phyloP scores from a whole-genome alignment of 2,329 filamentous ascomycete species.

The Fusarium sp. region DNA sequence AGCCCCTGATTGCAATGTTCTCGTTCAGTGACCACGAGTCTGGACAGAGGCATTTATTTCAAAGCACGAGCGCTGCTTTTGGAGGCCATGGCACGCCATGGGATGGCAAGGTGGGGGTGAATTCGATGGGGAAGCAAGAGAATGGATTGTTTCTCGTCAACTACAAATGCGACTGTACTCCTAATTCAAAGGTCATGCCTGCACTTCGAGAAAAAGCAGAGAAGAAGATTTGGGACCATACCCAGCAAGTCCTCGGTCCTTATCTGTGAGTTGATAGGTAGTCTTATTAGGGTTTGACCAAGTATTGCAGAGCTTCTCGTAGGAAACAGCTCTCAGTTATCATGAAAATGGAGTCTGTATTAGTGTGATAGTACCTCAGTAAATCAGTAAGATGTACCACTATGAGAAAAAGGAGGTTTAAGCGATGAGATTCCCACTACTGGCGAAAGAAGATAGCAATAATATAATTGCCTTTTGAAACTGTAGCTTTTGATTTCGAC shows the following conservation, averaged over 20 bases:
- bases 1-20: conserved; percentile 52
- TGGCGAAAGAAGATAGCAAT: no score
- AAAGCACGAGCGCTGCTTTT: conserved; percentile 55
- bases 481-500: no score
- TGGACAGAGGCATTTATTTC: conserved; percentile 54
- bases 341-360: no score
- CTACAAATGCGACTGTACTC: conserved; percentile 52
- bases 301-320: no score
- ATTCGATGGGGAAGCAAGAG: conserved; percentile 44
- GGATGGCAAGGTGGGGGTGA: conserved; percentile 51
- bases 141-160: conserved; percentile 55
- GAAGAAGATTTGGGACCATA: conserved; percentile 54
- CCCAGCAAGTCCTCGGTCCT: conserved; percentile 49
- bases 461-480: no score
- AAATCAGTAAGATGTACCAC: no score
- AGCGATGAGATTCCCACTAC: no score
- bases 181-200: conserved; percentile 51
- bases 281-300: no score
- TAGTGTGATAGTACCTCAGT: no score
- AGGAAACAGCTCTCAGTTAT: no score
- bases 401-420: no score
- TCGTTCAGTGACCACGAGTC: conserved; percentile 51
- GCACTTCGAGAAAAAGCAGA: conserved; percentile 50
- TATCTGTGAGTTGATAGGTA: conserved; percentile 8
- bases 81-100: conserved; percentile 54